Base-by-base conservation (phyloP, 192 early-diverging fungal species). In the Jimgerdemannia lactiflua region DNA sequence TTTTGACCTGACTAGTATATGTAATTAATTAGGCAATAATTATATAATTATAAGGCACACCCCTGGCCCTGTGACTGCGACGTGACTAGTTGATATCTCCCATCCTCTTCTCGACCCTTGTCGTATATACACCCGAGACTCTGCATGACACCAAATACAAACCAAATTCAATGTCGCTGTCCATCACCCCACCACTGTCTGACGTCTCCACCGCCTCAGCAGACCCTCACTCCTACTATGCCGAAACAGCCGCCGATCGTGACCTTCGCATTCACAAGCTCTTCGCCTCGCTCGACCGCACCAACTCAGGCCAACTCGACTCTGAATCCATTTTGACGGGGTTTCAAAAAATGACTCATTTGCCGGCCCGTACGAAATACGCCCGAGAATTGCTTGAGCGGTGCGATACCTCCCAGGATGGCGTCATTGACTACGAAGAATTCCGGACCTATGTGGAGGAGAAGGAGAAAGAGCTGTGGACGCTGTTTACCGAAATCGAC, bases 401-500 rank as follows among this genome's bases (percentile, higher is more conserved):
- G 67, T 83, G 81, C 66, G 79, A 85, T 70, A 81, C 82, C 3
- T 44, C 79, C 14, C 59, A 71, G 19, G 81, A 83, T 66, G 85
- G 82, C 6, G 63, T 81, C 4, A 75, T 90, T 43, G 82, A 79
- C 19, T 86, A 83, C 77, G 72, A 83, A n/a, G 88, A 89, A 69
- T 90, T 90, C 74, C 82, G 83, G 64, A 74, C 83, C 65, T 94
- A 91, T 81, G 87, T 93, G 3, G 78, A 87, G 18, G 83, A 89
- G 70, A 92, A 92, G 71, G 92, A 93, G 74, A 78, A 83, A 69
- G 86, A 91, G 68, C 78, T 94, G 19, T 86, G 84, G 85, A 74
- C 82, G 14, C 79, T 92, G 17, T 94, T 94, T 80, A 43, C 81
- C 54, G 79, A 90, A 82, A 91, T 92, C 64, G 90, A 93, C 73